These are phyloP conservation scores for Cryphonectria japonica DNA, from an alignment of 2,329 filamentous ascomycete genomes.

Conservation along the genomic window DNA sequence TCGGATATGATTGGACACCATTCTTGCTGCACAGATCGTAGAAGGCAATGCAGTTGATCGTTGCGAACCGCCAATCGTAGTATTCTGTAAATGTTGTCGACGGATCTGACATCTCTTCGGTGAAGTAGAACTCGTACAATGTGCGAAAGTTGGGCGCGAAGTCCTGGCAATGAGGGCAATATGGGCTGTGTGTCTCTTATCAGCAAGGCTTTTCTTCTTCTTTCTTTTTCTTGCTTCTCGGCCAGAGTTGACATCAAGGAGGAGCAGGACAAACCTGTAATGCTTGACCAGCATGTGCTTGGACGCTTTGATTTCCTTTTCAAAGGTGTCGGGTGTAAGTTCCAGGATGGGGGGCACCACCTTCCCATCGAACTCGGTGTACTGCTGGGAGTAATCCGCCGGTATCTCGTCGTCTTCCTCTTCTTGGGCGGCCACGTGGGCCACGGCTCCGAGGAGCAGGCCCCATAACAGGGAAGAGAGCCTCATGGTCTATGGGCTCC, in stretches of 20 bases:
- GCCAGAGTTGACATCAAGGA: slow-evolving; percentile 13
- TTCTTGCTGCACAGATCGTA: slow-evolving; percentile 76
- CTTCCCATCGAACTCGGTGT: slow-evolving; percentile 68
- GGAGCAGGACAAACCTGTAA: slow-evolving; percentile 59
- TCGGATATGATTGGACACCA: slow-evolving; percentile 72
- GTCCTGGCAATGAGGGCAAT: slow-evolving; percentile 72
- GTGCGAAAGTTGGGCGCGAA: slow-evolving; percentile 90
- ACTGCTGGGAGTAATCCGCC: slow-evolving; percentile 41
- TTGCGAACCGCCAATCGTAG: slow-evolving; percentile 88
- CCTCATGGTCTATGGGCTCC: slow-evolving; percentile 45
- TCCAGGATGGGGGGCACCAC: slow-evolving; percentile 68
- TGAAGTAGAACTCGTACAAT: slow-evolving; percentile 92
- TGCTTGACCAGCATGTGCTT: slow-evolving; percentile 65
- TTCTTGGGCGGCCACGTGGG: slow-evolving; percentile 39
- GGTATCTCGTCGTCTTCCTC: slow-evolving; percentile 42
- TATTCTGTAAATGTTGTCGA: slow-evolving; percentile 71
- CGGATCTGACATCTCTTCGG: slow-evolving; percentile 70
- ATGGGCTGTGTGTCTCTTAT: slow-evolving; percentile 51
- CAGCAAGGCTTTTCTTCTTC: slow-evolving; percentile 19
- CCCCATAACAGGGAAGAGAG: slow-evolving; percentile 44
- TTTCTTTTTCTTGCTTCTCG: neutral
- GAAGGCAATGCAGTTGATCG: slow-evolving; percentile 82
- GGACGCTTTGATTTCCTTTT: slow-evolving; percentile 56
- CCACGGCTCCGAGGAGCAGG: slow-evolving; percentile 51
- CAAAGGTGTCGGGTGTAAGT: slow-evolving; percentile 61